Conservation (phyloP, 768 basidiomycete genomes). For the Pleurotus giganteus region DNA sequence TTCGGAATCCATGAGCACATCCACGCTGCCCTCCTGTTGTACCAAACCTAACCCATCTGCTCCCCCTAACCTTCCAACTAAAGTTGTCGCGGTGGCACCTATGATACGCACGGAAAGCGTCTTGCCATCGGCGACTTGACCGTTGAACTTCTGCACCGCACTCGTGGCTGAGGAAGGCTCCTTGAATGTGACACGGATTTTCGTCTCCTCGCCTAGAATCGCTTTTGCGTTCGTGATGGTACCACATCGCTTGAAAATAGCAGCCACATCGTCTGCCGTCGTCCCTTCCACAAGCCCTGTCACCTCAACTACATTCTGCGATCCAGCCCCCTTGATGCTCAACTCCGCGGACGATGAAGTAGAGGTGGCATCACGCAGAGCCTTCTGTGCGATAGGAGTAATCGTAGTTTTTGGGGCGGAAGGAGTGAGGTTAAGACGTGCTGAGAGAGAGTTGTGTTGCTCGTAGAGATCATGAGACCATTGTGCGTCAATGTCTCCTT, state of each 20-base stretch:
- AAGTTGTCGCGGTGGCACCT: conserved; percentile 50
- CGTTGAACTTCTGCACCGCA: conserved; percentile 75
- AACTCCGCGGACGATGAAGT: conserved; percentile 32
- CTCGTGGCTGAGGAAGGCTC: conserved; percentile 55
- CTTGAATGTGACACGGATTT: conserved; percentile 75
- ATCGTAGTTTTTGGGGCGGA: conserved; percentile 45
- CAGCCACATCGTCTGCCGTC: conserved; percentile 79
- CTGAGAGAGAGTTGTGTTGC: conserved; percentile 55
- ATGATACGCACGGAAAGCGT: conserved; percentile 64
- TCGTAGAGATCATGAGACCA: conserved; percentile 78
- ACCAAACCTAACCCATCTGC: conserved; percentile 51
- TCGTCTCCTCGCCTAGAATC: conserved; percentile 36
- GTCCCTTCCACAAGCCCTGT: conserved; percentile 73
- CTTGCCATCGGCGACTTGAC: conserved; percentile 80
- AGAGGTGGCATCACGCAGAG: conserved; percentile 58
- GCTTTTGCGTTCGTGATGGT: conserved; percentile 51
- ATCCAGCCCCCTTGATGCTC: conserved; percentile 66
- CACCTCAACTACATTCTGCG: conserved; percentile 69
- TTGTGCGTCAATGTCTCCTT: conserved; percentile 60
- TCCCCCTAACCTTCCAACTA: conserved; percentile 57
- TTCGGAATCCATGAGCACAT: conserved; percentile 56
- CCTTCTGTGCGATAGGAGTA: conserved; percentile 50
- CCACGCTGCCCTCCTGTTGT: conserved; percentile 51
- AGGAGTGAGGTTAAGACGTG: conserved; percentile 49
- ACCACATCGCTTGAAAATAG: conserved; percentile 83